These are phyloP conservation scores for Setaria viridis DNA, from an alignment of 202 grass and related monocot genomes.

Conservation along the genomic window DNA sequence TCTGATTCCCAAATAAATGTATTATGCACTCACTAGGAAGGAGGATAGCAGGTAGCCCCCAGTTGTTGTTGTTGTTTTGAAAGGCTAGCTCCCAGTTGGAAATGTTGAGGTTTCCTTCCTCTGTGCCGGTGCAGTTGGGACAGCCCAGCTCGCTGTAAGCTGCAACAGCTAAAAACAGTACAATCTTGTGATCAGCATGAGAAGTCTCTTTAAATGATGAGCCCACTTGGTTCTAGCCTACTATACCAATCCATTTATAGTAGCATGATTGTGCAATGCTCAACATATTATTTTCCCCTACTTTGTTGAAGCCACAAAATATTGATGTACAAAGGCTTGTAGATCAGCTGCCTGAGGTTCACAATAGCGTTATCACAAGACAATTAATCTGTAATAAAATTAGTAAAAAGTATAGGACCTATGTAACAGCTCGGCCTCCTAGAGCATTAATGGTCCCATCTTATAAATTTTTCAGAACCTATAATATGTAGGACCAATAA, in stretches of 20 bases:
- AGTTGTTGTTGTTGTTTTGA: too few species aligned
- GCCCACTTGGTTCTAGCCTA: background rate
- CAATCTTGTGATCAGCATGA: conserved; percentile 9
- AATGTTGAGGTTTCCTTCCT: conserved; percentile 2
- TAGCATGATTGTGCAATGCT: conserved; percentile 14
- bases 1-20: background rate
- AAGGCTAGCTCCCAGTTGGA: background rate
- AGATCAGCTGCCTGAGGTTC: background rate
- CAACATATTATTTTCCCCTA: background rate
- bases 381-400: background rate
- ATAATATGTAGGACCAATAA: background rate
- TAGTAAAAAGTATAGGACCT: background rate
- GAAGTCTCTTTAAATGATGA: conserved; percentile 18
- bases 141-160: background rate
- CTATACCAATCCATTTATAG: background rate
- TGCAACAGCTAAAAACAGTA: conserved; percentile 3
- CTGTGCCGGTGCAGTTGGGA: background rate
- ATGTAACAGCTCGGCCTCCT: background rate
- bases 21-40: background rate
- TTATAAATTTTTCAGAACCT: background rate
- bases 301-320: background rate
- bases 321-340: background rate
- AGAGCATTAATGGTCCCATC: background rate
- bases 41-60: background rate
- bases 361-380: background rate